phyloP scores from a whole-genome alignment of 331 rosid genomes.

The Malus hybrid region DNA sequence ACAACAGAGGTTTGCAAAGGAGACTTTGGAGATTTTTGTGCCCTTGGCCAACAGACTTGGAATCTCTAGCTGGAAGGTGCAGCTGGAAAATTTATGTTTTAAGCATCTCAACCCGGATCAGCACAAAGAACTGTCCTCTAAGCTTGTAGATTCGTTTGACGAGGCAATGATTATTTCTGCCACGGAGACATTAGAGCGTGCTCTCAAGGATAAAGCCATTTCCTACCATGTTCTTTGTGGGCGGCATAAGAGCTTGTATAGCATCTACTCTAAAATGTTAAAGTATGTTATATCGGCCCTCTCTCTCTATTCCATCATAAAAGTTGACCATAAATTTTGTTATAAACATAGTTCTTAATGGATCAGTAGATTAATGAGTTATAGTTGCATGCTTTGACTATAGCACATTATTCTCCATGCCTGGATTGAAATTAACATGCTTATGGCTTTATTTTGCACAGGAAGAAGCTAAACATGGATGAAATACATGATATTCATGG shows the following conservation, averaged over 20 bases:
- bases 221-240: constrained; percentile 81
- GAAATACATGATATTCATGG: constrained; percentile 94
- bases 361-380: not conserved
- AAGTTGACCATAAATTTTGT: not conserved
- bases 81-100: constrained; percentile 74
- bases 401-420: not conserved
- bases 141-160: constrained; percentile 67
- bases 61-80: constrained; percentile 86
- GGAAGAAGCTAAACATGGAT: constrained; percentile 75
- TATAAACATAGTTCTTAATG: not conserved
- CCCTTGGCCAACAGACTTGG: constrained; percentile 94
- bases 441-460: constrained; percentile 24
- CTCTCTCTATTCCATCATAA: constrained; percentile 8
- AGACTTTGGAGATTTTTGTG: constrained; percentile 86
- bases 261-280: constrained; percentile 76
- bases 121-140: constrained; percentile 61
- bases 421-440: constrained; percentile 3
- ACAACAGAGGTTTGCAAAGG: constrained; percentile 91
- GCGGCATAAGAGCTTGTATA: constrained; percentile 89
- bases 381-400: not conserved
- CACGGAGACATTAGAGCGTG: constrained; percentile 45
- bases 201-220: constrained; percentile 60
- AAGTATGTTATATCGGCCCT: constrained; percentile 39
- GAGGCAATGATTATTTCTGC: constrained; percentile 74
- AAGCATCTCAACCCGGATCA: constrained; percentile 76